A percentile compares a stretch with the other conserved stretches of the same genome.
These are phyloP conservation scores for Xylaria palmicola DNA, from an alignment of 495 filamentous ascomycete genomes.

Conservation along the genomic window DNA sequence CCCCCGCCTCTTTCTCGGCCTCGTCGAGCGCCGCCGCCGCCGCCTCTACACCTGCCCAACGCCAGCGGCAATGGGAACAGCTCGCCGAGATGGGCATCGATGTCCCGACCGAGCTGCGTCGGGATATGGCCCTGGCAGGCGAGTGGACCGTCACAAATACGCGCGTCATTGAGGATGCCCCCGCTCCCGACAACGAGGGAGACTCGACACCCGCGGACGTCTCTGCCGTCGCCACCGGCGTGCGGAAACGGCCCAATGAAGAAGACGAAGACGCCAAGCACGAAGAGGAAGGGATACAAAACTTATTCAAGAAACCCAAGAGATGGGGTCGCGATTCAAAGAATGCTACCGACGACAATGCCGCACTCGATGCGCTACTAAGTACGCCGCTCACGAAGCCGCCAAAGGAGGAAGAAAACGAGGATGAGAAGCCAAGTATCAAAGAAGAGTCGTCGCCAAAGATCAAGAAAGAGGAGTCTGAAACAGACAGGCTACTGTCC, in stretches of 20 bases:
- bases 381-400: constrained; percentile 40
- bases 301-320: constrained; percentile 55
- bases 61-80: constrained; percentile 83
- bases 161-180: constrained; percentile 34
- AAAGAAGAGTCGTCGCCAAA: constrained; percentile 34
- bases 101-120: constrained; percentile 75
- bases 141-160: constrained; percentile 79
- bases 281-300: constrained; percentile 59
- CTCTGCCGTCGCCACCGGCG: constrained; percentile 54
- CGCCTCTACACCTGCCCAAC: constrained; percentile 58
- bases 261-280: constrained; percentile 63
- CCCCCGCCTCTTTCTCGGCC: constrained; percentile 32
- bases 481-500: constrained; percentile 10
- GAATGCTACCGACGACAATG: constrained; percentile 62
- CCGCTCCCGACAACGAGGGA: constrained; percentile 12
- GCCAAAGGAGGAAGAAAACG: constrained; percentile 31
- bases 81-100: constrained; percentile 83
- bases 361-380: constrained; percentile 71
- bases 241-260: constrained; percentile 63
- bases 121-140: constrained; percentile 83
- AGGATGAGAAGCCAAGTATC: constrained; percentile 26
- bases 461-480: constrained; percentile 38
- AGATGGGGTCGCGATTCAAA: constrained; percentile 74
- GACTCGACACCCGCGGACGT: constrained; percentile 33
- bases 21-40: constrained; percentile 18